Conservation (phyloP, 352 stramenopile genomes). For the Pythium phragmitis region DNA sequence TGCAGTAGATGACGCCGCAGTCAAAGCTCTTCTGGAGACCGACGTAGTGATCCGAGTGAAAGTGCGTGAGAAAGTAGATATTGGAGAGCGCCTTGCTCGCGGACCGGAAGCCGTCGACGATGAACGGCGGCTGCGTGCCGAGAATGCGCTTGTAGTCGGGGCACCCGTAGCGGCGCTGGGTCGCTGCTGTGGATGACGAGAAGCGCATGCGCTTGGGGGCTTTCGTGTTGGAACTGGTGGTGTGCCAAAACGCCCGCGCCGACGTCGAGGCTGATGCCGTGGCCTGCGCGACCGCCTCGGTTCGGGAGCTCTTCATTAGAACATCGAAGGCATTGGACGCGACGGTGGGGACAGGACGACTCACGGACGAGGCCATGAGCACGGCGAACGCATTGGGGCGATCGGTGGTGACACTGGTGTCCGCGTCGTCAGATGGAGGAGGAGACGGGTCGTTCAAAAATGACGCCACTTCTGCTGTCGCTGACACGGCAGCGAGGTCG, state of each 20-base stretch:
- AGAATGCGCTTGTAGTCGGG: slow-evolving; percentile 82
- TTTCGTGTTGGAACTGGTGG: slow-evolving; percentile 11
- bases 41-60: slow-evolving; percentile 96
- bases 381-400: slow-evolving; percentile 48
- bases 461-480: background rate
- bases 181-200: background rate
- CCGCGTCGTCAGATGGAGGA: background rate
- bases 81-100: slow-evolving; percentile 68
- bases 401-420: background rate
- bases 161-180: slow-evolving; percentile 31
- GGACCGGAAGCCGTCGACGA: slow-evolving; percentile 88
- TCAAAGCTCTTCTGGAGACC: slow-evolving; percentile 90
- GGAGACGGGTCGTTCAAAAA: background rate
- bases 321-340: slow-evolving; percentile 77
- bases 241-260: slow-evolving; percentile 26
- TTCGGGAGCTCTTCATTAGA: slow-evolving; percentile 79
- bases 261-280: slow-evolving; percentile 13
- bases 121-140: slow-evolving; percentile 75
- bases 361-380: slow-evolving; percentile 52
- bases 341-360: slow-evolving; percentile 1
- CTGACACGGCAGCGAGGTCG: slow-evolving; percentile 33
- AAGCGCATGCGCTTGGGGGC: slow-evolving; percentile 19
- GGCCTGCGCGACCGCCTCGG: slow-evolving; percentile 36
- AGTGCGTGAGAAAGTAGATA: slow-evolving; percentile 97
- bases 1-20: slow-evolving; percentile 95